Evolutionary conservation across 768 basidiomycete species (phyloP), one percentile per base, ranked within the genome.

Genomic region (Pleurotus platypus): DNA sequence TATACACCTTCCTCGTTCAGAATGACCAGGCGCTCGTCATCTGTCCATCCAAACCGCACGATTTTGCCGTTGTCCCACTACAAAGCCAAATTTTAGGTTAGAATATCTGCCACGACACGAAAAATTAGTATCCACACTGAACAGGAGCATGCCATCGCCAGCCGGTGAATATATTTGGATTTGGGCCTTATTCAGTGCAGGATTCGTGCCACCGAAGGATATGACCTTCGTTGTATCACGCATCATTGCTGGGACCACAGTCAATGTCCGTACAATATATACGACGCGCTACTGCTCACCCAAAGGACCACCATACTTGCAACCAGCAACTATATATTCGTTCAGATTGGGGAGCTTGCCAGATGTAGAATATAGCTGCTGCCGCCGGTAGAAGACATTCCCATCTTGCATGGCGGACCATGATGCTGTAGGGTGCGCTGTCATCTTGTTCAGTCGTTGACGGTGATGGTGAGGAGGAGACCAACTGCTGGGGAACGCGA

Each of bases 361-460:
- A 11, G 84, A 77, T 56, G 92, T 84, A 1, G 88, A 83, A 67
- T 98, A 98, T 20, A 94, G 77, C 60, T 89, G 88, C 62, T 94
- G 85, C 55, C 89, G 80, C 66, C 88, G 77, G 67, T 98, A 98
- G 75, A 97, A 98, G 30, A 88, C 90, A 63, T 78, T 85, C 22
- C 89, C 90, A 65, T 90, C 84, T 69, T 87, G 83, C 87, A 97
- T 92, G 43, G 94, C 83, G 69, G 95, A 87, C 96, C 96, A 98
- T 70, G 83, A 81, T 27, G 84, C 70, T 2, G 90, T 91, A 1
- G 92, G 90, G 63, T 92, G 90, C 50, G 89, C 85, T 12, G 74
- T 64, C 72, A 81, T 81, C 4, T 63, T 53, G 39, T 22, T n/a
- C 7, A 24, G n/a, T 16, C 20, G 42, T 16, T 45, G 4, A 35